These are phyloP conservation scores for Cadophora sp. DNA, from an alignment of 2,329 filamentous ascomycete genomes.

Conservation along the genomic window DNA sequence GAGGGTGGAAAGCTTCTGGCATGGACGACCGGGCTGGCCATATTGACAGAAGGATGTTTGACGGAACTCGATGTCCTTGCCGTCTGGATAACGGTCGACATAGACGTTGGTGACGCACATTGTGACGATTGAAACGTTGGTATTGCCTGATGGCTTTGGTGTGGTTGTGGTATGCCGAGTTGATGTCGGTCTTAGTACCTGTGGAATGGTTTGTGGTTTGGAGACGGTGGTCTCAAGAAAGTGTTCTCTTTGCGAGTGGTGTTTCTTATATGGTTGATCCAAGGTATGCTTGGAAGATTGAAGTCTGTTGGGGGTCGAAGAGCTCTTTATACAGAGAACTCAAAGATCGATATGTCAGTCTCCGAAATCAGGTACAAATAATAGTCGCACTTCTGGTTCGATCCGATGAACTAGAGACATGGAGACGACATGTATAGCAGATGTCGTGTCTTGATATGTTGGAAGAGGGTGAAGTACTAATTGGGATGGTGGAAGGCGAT, in stretches of 20 bases:
- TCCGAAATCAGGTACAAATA: constrained; percentile 41
- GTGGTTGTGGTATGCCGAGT: constrained; percentile 21
- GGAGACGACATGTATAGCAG: constrained; percentile 39
- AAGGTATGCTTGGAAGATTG: constrained; percentile 21
- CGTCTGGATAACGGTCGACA: constrained; percentile 55
- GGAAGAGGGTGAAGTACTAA: constrained; percentile 31
- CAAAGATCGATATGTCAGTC: constrained; percentile 36
- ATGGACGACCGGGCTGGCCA: constrained; percentile 49
- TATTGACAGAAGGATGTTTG: constrained; percentile 49
- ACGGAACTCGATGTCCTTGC: constrained; percentile 47
- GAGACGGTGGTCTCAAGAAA: constrained; percentile 1
- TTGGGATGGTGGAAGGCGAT: constrained; percentile 16
- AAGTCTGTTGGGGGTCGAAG: constrained; percentile 28
- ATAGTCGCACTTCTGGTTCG: constrained; percentile 38
- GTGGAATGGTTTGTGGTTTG: constrained; percentile 20
- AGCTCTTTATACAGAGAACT: constrained; percentile 22
- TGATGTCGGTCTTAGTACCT: constrained; percentile 21
- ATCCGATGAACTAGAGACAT: constrained; percentile 42
- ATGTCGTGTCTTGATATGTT: constrained; percentile 27
- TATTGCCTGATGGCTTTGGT: constrained; percentile 27
- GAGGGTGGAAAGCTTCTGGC: constrained; percentile 50
- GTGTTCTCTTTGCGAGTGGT: constrained; percentile 20
- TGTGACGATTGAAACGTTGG: constrained; percentile 44
- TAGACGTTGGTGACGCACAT: constrained; percentile 60
- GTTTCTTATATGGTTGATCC: constrained; percentile 19